Conservation (phyloP, 441 rosid species). For the Flueggea neowawraea region DNA sequence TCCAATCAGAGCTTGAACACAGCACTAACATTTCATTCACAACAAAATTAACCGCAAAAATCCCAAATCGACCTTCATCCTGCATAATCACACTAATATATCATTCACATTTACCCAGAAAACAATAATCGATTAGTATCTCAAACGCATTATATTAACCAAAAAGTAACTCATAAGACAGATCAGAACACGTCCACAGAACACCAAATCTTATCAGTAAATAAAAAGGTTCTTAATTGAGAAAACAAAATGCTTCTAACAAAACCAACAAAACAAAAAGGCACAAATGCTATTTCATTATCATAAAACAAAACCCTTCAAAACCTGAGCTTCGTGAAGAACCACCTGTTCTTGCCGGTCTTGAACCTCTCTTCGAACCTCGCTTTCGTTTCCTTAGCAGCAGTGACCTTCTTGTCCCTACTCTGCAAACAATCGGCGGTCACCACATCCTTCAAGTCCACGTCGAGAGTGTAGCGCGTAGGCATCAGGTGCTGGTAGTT, state of each 20-base stretch:
- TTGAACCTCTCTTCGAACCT: conserved; percentile 63
- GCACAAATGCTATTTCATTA: neutral
- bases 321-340: conserved; percentile 68
- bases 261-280: neutral
- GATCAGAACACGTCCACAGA: too few relatives aligned
- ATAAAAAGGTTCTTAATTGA: too few relatives aligned
- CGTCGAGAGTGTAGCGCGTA: conserved; percentile 58
- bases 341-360: conserved; percentile 68
- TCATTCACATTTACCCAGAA: too few relatives aligned
- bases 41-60: too few relatives aligned
- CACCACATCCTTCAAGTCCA: conserved; percentile 55
- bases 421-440: conserved; percentile 35
- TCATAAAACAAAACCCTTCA: conserved; percentile 1
- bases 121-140: too few relatives aligned
- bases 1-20: too few relatives aligned
- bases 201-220: too few relatives aligned
- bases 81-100: too few relatives aligned
- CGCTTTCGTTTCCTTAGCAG: conserved; percentile 55
- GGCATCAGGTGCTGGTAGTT: conserved; percentile 65
- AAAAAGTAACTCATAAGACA: too few relatives aligned
- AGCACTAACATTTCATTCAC: too few relatives aligned
- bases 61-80: too few relatives aligned
- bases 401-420: conserved; percentile 49
- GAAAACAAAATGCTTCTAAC: neutral
- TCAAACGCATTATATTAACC: too few relatives aligned